Conservation (phyloP, 192 early-diverging fungal genomes). For the Coemansia sp. region DNA sequence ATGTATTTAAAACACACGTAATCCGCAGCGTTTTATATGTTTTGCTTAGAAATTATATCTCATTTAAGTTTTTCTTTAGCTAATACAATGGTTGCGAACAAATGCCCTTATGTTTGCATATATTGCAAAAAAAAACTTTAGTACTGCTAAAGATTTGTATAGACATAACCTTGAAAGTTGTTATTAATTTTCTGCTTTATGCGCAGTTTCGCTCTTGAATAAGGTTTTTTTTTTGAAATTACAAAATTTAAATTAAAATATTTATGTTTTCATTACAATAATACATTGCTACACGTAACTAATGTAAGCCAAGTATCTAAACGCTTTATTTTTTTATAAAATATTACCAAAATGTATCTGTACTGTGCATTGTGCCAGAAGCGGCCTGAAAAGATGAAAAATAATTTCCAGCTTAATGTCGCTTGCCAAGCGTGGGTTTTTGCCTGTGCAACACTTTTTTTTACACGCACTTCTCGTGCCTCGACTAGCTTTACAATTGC, state of each 20-base stretch:
- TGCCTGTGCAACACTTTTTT: conserved; percentile 7
- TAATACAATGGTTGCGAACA: too few species aligned
- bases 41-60: too few species aligned
- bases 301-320: neutral
- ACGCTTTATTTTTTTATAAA: neutral
- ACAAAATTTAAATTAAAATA: too few species aligned
- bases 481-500: neutral
- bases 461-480: conserved; percentile 1
- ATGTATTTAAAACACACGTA: too few species aligned
- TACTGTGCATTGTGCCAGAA: conserved; percentile 5
- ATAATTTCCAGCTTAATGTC: conserved; percentile 14
- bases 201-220: neutral
- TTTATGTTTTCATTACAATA: neutral
- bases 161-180: too few species aligned
- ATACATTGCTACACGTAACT: neutral
- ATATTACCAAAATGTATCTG: conserved; percentile 4
- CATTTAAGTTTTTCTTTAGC: too few species aligned
- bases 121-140: too few species aligned
- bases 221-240: too few species aligned
- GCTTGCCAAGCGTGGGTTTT: conserved; percentile 9
- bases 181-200: neutral
- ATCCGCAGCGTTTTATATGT: too few species aligned
- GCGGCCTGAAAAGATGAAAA: conserved; percentile 2
- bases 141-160: too few species aligned
- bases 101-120: too few species aligned